phyloP scores from a whole-genome alignment of 139 green algal genomes.

The Zygnema cylindricum region DNA sequence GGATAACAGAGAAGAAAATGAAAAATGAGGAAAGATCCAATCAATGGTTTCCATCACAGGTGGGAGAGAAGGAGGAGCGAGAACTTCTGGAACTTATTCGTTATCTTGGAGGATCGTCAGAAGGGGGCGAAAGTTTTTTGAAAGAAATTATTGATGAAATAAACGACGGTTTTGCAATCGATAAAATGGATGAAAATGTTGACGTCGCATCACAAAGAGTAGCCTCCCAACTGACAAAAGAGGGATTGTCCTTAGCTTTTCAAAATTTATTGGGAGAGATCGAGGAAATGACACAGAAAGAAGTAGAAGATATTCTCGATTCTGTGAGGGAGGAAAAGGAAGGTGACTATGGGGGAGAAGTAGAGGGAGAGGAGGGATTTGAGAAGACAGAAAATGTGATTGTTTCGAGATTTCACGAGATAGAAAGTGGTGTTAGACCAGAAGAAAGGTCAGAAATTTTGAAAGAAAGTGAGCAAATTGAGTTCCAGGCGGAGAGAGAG shows the following conservation, averaged over 20 bases:
- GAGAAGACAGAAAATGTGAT: too few species aligned
- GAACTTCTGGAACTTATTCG: conserved; percentile 17
- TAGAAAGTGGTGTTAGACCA: too few species aligned
- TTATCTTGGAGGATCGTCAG: too few species aligned
- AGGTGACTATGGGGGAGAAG: not conserved
- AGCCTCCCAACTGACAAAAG: not conserved
- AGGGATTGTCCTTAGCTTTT: not conserved
- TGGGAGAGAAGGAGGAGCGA: conserved; percentile 1
- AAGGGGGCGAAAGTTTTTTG: not conserved
- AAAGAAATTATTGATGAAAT: not conserved
- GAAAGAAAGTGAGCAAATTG: too few species aligned
- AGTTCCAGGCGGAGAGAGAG: too few species aligned
- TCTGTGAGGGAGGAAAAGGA: not conserved
- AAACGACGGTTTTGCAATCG: not conserved
- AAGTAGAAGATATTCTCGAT: conserved; percentile 36
- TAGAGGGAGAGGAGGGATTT: not conserved
- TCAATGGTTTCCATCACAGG: not conserved
- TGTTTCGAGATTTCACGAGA: too few species aligned
- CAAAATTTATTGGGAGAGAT: not conserved
- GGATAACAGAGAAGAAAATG: too few species aligned
- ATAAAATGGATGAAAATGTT: not conserved
- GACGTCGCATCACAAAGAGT: not conserved
- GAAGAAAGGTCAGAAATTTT: too few species aligned
- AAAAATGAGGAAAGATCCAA: not conserved
- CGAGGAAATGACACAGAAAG: not conserved